A percentile compares a stretch with the other conserved stretches of the same genome.
These are phyloP conservation scores for Calonectria multiphialidica DNA, from an alignment of 2,329 filamentous ascomycete species.

Conservation along the genomic window DNA sequence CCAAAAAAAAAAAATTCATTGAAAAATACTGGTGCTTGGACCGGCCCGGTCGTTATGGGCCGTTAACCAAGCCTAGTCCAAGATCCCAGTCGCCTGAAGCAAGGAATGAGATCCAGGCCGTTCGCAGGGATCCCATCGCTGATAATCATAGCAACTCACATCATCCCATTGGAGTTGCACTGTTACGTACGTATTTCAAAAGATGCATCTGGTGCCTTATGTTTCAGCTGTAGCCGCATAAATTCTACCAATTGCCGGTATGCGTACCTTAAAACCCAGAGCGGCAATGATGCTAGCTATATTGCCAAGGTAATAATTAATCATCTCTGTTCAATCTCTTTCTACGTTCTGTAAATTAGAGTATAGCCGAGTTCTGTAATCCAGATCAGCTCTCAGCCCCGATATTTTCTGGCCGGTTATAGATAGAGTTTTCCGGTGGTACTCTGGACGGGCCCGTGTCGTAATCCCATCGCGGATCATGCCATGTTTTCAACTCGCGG, in stretches of 20 bases:
- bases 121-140: background rate
- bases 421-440: background rate
- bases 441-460: background rate
- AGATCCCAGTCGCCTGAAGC: background rate
- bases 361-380: too few relatives aligned
- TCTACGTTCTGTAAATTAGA: background rate
- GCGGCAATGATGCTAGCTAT: background rate
- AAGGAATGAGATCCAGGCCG: background rate
- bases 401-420: background rate
- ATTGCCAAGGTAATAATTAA: background rate
- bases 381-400: background rate
- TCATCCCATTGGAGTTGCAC: background rate
- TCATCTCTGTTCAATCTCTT: background rate
- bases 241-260: background rate
- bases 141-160: slow-evolving; percentile 10
- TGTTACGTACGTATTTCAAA: background rate
- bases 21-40: too few relatives aligned
- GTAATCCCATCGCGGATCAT: slow-evolving; percentile 23
- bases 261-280: background rate
- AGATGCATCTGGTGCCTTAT: background rate
- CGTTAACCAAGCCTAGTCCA: background rate
- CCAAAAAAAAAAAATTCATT: background rate
- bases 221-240: background rate
- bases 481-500: slow-evolving; percentile 13
- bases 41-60: background rate